These are phyloP conservation scores for Thymus mandschuricus DNA, from an alignment of 257 asterid species.

Conservation along the genomic window DNA sequence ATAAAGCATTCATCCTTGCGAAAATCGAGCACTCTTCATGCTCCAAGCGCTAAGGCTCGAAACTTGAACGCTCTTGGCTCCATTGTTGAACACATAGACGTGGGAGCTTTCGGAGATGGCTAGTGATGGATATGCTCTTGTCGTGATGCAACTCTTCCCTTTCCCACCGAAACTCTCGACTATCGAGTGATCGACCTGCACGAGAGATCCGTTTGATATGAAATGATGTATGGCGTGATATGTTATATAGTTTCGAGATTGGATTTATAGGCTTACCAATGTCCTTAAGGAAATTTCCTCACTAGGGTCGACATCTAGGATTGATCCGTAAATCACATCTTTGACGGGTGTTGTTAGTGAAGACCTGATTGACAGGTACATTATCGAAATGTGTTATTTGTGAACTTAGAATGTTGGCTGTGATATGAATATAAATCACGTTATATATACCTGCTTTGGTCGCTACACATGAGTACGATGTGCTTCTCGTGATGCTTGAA, in stretches of 20 bases:
- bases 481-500: conserved; percentile 35
- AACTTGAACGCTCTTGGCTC: conserved; percentile 31
- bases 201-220: neutral
- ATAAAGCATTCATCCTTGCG: neutral
- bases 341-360: conserved; percentile 39
- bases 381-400: neutral
- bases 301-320: conserved; percentile 50
- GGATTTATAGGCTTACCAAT: conserved; percentile 34
- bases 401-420: neutral
- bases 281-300: conserved; percentile 50
- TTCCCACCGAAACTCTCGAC: conserved; percentile 50
- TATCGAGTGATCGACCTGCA: conserved; percentile 47
- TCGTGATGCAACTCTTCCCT: conserved; percentile 45
- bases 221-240: too few species aligned
- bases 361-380: conserved; percentile 39
- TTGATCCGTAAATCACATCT: conserved; percentile 44
- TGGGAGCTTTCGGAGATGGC: conserved; percentile 40
- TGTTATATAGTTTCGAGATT: too few species aligned
- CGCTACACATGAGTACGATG: conserved; percentile 56
- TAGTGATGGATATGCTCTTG: conserved; percentile 43
- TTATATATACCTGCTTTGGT: conserved; percentile 52
- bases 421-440: neutral
- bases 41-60: conserved; percentile 45
- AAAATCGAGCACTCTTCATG: conserved; percentile 43
- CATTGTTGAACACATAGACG: conserved; percentile 43